Evolutionary conservation across 192 early-diverging fungal genomes (phyloP).

Genomic region (Dissophora globulifera): DNA sequence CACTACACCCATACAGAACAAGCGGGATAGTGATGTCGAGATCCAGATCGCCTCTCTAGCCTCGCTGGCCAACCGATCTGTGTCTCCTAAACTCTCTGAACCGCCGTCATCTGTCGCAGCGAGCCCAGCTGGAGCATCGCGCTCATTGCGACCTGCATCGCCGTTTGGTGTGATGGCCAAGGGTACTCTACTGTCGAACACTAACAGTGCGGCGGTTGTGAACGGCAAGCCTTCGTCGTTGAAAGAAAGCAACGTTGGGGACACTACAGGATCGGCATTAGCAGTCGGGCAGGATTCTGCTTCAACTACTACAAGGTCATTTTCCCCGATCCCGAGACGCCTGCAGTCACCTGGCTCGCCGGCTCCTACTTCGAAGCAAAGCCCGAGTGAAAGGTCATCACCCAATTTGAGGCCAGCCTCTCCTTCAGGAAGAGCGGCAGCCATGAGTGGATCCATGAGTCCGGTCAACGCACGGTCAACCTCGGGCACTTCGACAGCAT

Average conservation of each 20-base stretch:
- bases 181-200: conserved; percentile 15
- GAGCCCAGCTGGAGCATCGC: conserved; percentile 11
- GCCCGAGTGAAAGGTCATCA: not conserved
- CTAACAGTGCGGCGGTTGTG: not conserved
- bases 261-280: not conserved
- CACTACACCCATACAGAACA: conserved; percentile 4
- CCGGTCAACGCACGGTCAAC: conserved; percentile 1
- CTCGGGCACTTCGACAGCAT: conserved; percentile 15
- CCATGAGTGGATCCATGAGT: not conserved
- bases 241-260: not conserved
- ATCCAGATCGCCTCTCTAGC: conserved; percentile 43
- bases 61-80: conserved; percentile 23
- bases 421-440: conserved; percentile 5
- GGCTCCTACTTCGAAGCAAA: not conserved
- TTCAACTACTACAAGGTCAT: conserved; percentile 10
- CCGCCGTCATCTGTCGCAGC: not conserved
- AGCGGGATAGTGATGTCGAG: conserved; percentile 48
- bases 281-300: not conserved
- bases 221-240: conserved; percentile 8
- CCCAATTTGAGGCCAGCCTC: conserved; percentile 5
- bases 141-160: conserved; percentile 18
- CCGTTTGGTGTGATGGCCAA: conserved; percentile 40
- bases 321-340: conserved; percentile 37
- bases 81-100: conserved; percentile 26
- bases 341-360: conserved; percentile 47